A percentile compares a stretch with the other conserved stretches of the same genome.
Conservation (phyloP, 2,329 filamentous ascomycete species). For the Phialophora verrucosa region DNA sequence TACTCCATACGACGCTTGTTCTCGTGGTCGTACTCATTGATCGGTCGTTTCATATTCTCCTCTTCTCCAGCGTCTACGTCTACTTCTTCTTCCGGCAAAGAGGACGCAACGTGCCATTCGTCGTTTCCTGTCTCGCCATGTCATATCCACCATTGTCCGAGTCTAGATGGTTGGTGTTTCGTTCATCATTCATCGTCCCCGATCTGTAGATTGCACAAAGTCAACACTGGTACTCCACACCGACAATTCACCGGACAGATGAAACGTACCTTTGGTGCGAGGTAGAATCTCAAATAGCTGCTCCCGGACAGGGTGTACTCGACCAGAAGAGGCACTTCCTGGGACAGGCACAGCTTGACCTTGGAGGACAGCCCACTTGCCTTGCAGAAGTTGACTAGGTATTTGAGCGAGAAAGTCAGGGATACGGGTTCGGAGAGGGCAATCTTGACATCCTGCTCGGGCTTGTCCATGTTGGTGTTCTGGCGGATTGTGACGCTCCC, state of each 20-base stretch:
- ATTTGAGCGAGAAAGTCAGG: conserved; percentile 97
- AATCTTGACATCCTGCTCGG: conserved; percentile 83
- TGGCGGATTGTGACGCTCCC: conserved; percentile 90
- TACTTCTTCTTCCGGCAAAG: background rate
- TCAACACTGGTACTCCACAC: background rate
- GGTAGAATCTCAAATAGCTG: conserved; percentile 94
- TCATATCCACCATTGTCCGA: background rate
- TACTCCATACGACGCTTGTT: background rate
- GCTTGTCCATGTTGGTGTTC: conserved; percentile 88
- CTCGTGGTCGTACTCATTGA: background rate
- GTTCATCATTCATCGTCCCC: conserved; percentile 58
- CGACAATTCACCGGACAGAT: background rate
- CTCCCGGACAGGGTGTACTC: conserved; percentile 83
- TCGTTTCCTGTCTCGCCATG: background rate
- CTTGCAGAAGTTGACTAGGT: conserved; percentile 99
- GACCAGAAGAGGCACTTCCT: conserved; percentile 93
- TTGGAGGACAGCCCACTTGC: conserved; percentile 79
- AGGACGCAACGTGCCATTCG: background rate
- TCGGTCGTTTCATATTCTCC: background rate
- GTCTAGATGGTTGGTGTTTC: background rate
- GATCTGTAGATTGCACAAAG: conserved; percentile 59
- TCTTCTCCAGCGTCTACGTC: background rate
- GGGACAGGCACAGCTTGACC: conserved; percentile 92
- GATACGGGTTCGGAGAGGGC: conserved; percentile 89
- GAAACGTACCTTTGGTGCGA: conserved; percentile 86